Percentiles rank a stretch among this genome's conserved stretches.
phyloP scores from a whole-genome alignment of 208 protist species.

The Angomonas deanei region DNA sequence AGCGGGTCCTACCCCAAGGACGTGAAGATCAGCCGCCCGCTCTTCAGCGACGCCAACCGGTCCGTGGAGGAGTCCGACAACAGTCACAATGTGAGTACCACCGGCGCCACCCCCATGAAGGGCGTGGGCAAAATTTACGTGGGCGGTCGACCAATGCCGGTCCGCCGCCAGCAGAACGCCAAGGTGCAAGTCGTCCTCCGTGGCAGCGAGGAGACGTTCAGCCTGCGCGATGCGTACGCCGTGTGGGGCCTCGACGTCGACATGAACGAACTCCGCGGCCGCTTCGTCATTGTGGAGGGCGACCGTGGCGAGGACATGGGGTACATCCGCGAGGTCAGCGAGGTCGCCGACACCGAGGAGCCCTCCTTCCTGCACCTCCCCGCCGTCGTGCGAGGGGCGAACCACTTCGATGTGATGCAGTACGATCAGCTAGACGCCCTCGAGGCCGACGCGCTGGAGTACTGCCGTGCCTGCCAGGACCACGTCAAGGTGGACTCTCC shows the following conservation, averaged over 20 bases:
- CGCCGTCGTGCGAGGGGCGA: slow-evolving; percentile 54
- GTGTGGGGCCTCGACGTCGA: slow-evolving; percentile 34
- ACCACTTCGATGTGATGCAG: slow-evolving; percentile 29
- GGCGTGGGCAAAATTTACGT: slow-evolving; percentile 41
- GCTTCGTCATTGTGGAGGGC: slow-evolving; percentile 76
- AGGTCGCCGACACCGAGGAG: slow-evolving; percentile 3
- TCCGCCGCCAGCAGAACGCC: slow-evolving; percentile 32
- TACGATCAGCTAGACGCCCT: slow-evolving; percentile 34
- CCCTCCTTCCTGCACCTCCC: slow-evolving; percentile 6
- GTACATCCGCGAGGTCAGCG: slow-evolving; percentile 26
- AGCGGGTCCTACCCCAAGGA: neutral
- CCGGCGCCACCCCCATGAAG: slow-evolving; percentile 32
- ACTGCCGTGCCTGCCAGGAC: slow-evolving; percentile 41
- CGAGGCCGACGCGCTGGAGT: slow-evolving; percentile 51
- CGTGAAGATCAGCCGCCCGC: slow-evolving; percentile 9
- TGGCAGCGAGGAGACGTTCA: slow-evolving; percentile 30
- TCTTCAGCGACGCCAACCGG: slow-evolving; percentile 7
- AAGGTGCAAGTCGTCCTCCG: slow-evolving; percentile 61
- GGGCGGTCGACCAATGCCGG: slow-evolving; percentile 39
- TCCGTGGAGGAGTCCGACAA: neutral
- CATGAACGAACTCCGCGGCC: slow-evolving; percentile 33
- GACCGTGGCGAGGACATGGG: slow-evolving; percentile 82
- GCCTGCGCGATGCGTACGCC: slow-evolving; percentile 39
- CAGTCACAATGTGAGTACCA: slow-evolving; percentile 5
- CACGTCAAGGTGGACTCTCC: slow-evolving; percentile 43